Evolutionary conservation across 108 stramenopile species (phyloP).

Genomic region (Cylindrotheca fusiformis): DNA sequence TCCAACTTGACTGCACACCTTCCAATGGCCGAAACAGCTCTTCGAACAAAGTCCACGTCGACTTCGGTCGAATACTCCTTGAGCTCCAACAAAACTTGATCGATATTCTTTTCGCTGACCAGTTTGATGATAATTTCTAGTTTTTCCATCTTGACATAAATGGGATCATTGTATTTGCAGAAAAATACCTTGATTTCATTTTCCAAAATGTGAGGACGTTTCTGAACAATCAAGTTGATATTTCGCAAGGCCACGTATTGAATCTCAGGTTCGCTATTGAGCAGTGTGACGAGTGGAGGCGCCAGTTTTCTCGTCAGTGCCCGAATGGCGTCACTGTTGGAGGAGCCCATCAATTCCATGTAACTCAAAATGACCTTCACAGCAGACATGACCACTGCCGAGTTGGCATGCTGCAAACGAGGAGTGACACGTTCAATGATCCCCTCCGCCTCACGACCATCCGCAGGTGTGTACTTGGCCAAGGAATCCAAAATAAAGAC

Average conservation of each 20-base stretch:
- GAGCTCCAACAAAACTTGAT: slow-evolving; percentile 96
- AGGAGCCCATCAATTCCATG: slow-evolving; percentile 89
- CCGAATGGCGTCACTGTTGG: slow-evolving; percentile 78
- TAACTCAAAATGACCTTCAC: slow-evolving; percentile 97
- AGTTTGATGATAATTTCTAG: slow-evolving; percentile 99
- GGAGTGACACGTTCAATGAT: slow-evolving; percentile 99
- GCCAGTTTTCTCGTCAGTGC: slow-evolving; percentile 92
- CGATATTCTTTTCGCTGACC: slow-evolving; percentile 94
- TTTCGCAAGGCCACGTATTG: slow-evolving; percentile 99
- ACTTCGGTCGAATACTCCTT: slow-evolving; percentile 99
- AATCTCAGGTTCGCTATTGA: slow-evolving; percentile 97
- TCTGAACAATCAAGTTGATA: slow-evolving; percentile 99
- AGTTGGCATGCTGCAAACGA: slow-evolving; percentile 97
- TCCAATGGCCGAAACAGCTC: slow-evolving; percentile 97
- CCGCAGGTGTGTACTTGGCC: slow-evolving; percentile 93
- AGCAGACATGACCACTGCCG: slow-evolving; percentile 98
- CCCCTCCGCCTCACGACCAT: slow-evolving; percentile 93
- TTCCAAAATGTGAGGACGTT: slow-evolving; percentile 92
- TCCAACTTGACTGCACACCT: slow-evolving; percentile 98
- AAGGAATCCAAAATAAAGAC: slow-evolving; percentile 98
- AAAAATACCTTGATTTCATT: slow-evolving; percentile 99
- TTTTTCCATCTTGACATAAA: slow-evolving; percentile 99
- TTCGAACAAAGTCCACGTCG: slow-evolving; percentile 98
- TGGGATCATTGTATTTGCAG: slow-evolving; percentile 99
- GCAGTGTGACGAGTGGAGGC: slow-evolving; percentile 97